Evolutionary conservation across 1,284 basidiomycete species (phyloP), one percentile per base, ranked within the genome.

Genomic region (Naganishia sp.): DNA sequence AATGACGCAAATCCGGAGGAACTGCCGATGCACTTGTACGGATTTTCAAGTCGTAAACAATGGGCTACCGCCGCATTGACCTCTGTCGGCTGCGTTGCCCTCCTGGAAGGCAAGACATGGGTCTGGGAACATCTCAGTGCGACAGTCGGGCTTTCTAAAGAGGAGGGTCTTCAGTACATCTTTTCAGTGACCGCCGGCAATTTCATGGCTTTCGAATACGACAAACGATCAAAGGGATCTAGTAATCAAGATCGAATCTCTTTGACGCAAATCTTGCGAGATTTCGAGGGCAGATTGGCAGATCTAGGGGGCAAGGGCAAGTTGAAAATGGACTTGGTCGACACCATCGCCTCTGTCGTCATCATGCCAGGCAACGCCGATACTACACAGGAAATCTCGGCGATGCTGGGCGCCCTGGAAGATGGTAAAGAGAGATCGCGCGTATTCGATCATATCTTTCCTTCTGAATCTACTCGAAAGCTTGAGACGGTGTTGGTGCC

Each of bases 11-110:
- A 89, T 68, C 84, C 92, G 42, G 79, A 88, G 61, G 82, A 82
- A 18, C 80, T 95, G 16, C 87, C 89, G 6, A 86, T 86, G 21
- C 82, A 83, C 52, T 80, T 94, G 10, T 77, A 76, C 63, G 78
- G 78, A 3, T 80, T 74, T 49, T 15, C 67, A 0, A 70, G 70
- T 6, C 63, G 72, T 10, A 68, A 70, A 21, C 66, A 71, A 10
- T 76, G 65, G 65, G 65, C 65, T 3, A 25, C 23, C 10, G 54
- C 46, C 3, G 59, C 36, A 31, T 28, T 61, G 42, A 43, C 48
- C 2, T 25, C 59, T 1, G 59, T 61, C 16, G 59, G 59, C 9
- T 23, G 48, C 39, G 59, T 42, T 28, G 59, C 59, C 10, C 16
- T 61, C 15, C 36, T 49, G 0, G 25, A 23, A 21, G 25, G 33